A percentile compares a stretch with the other conserved stretches of the same genome.
These are phyloP conservation scores for Spergularia marina DNA, from an alignment of 148 eudicot genomes.

Conservation along the genomic window DNA sequence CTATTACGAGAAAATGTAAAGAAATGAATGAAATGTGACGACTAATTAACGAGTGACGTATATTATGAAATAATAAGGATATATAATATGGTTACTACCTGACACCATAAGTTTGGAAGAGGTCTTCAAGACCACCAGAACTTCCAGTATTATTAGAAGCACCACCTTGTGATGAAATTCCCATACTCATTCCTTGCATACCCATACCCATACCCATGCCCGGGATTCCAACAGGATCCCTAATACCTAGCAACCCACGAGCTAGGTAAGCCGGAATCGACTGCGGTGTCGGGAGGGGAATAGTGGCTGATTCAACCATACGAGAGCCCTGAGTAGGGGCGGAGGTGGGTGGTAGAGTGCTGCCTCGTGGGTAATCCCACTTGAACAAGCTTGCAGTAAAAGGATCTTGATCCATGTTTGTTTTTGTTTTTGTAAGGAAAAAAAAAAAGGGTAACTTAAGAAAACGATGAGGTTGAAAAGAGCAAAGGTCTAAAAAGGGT, in stretches of 20 bases:
- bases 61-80: too few relatives aligned
- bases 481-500: neutral
- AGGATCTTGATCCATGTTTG: slow-evolving; percentile 68
- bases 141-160: slow-evolving; percentile 4
- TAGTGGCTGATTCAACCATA: neutral
- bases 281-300: slow-evolving; percentile 2
- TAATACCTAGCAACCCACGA: slow-evolving; percentile 23
- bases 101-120: slow-evolving; percentile 77
- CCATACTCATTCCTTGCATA: slow-evolving; percentile 20
- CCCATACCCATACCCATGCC: slow-evolving; percentile 28
- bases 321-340: slow-evolving; percentile 22
- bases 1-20: too few relatives aligned
- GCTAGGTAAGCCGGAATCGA: slow-evolving; percentile 22
- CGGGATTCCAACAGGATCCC: slow-evolving; percentile 14
- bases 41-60: too few relatives aligned
- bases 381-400: slow-evolving; percentile 68
- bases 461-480: neutral
- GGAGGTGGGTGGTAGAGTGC: slow-evolving; percentile 16
- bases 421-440: neutral
- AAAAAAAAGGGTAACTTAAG: neutral
- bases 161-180: slow-evolving; percentile 4
- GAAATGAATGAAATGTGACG: too few relatives aligned
- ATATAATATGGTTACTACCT: slow-evolving; percentile 38
- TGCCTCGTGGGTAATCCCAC: slow-evolving; percentile 56
- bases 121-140: slow-evolving; percentile 63